phyloP scores from a whole-genome alignment of 371 early-diverging fungal genomes.

The Dinochytrium kinnereticum region DNA sequence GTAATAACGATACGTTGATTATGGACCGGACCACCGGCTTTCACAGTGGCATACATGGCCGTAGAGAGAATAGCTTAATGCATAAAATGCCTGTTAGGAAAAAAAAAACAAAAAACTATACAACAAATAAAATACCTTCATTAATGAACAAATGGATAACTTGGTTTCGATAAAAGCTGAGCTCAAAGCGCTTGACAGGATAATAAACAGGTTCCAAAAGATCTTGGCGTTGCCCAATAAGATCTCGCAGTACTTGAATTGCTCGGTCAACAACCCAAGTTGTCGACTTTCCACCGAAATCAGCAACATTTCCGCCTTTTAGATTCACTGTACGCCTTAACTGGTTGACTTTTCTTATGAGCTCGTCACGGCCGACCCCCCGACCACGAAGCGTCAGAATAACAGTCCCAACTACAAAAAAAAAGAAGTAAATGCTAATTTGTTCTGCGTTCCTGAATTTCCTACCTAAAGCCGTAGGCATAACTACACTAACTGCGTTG shows the following conservation, averaged over 20 bases:
- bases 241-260: slow-evolving; percentile 71
- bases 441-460: not conserved
- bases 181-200: slow-evolving; percentile 83
- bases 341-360: slow-evolving; percentile 84
- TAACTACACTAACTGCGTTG: slow-evolving; percentile 65
- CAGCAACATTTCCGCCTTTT: slow-evolving; percentile 84
- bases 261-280: slow-evolving; percentile 57
- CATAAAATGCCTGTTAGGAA: not conserved
- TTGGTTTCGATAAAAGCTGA: slow-evolving; percentile 86
- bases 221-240: slow-evolving; percentile 78
- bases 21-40: slow-evolving; percentile 63
- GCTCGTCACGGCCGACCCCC: slow-evolving; percentile 82
- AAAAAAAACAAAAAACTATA: not conserved
- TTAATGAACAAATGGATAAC: slow-evolving; percentile 84
- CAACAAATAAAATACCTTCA: slow-evolving; percentile 65
- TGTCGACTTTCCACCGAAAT: slow-evolving; percentile 71
- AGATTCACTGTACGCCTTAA: slow-evolving; percentile 67
- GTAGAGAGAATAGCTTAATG: slow-evolving; percentile 71
- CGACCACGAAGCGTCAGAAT: slow-evolving; percentile 83
- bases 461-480: slow-evolving; percentile 80
- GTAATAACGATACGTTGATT: slow-evolving; percentile 40
- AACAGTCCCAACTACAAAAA: slow-evolving; percentile 68
- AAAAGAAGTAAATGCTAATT: not conserved
- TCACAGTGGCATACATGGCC: slow-evolving; percentile 79
- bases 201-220: slow-evolving; percentile 88